phyloP scores from a whole-genome alignment of 345 rosid genomes.

The Isatis tinctoria region DNA sequence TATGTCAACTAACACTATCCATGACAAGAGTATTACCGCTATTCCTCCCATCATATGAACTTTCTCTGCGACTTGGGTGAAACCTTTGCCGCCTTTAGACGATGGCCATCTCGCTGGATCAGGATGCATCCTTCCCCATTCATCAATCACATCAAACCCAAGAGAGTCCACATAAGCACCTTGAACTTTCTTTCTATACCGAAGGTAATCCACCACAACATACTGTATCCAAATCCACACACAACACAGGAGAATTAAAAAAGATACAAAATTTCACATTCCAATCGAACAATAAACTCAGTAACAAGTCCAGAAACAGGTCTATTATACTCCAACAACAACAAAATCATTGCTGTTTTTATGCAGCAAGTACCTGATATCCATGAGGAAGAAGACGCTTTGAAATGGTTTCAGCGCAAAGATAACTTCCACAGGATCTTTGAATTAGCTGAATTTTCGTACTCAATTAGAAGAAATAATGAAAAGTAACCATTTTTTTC shows the following conservation, averaged over 20 bases:
- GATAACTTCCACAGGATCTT: no score
- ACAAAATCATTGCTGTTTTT: no score
- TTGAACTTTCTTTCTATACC: conserved; percentile 76
- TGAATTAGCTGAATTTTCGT: no score
- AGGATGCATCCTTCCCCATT: conserved; percentile 90
- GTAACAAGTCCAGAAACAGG: background rate
- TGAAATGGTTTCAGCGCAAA: conserved; percentile 59
- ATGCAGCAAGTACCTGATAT: conserved; percentile 85
- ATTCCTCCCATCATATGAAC: conserved; percentile 90
- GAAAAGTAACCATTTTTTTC: no score
- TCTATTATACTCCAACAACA: no score
- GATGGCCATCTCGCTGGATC: conserved; percentile 95
- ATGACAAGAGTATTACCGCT: conserved; percentile 71
- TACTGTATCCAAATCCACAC: conserved; percentile 43
- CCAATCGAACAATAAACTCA: background rate
- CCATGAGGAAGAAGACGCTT: conserved; percentile 60
- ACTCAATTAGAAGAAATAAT: no score
- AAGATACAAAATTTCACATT: background rate
- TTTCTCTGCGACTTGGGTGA: conserved; percentile 66
- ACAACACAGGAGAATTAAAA: background rate
- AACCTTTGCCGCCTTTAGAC: conserved; percentile 71
- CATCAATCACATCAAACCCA: conserved; percentile 90
- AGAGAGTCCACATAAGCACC: conserved; percentile 70
- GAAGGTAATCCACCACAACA: conserved; percentile 93
- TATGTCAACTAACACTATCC: conserved; percentile 35